These are phyloP conservation scores for Phytopythium oedochilum DNA, from an alignment of 352 stramenopile species.

Conservation along the genomic window DNA sequence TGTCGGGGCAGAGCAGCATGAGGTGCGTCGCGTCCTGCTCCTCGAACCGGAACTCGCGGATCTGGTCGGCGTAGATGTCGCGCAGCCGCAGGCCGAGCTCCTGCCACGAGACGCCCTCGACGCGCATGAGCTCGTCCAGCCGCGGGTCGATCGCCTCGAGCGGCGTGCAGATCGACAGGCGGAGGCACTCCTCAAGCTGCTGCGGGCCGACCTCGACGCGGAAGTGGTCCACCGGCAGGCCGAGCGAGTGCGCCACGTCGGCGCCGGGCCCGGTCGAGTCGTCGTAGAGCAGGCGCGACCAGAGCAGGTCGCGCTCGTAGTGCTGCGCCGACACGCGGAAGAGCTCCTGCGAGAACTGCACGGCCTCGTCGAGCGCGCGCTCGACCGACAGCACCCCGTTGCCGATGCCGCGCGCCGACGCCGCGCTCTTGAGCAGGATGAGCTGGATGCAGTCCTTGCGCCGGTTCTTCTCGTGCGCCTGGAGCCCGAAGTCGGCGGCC, in stretches of 20 bases:
- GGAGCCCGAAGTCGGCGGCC: constrained; percentile 19
- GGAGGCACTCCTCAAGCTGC: constrained; percentile 81
- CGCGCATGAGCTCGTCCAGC: constrained; percentile 56
- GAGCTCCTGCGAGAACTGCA: constrained; percentile 73
- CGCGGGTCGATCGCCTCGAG: constrained; percentile 74
- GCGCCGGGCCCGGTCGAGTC: constrained; percentile 41
- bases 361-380: constrained; percentile 63
- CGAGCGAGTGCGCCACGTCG: constrained; percentile 48
- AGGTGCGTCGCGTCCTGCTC: constrained; percentile 69
- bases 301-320: constrained; percentile 84
- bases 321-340: constrained; percentile 75
- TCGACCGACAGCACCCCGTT: constrained; percentile 55
- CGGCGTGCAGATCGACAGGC: constrained; percentile 74
- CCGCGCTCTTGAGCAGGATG: constrained; percentile 49
- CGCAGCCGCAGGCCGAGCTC: constrained; percentile 71
- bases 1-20: constrained; percentile 73
- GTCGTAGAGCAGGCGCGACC: constrained; percentile 77
- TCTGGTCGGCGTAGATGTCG: constrained; percentile 69
- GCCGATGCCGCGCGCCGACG: constrained; percentile 28
- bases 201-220: constrained; percentile 70
- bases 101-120: constrained; percentile 72
- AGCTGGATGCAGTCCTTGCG: constrained; percentile 70
- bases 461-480: constrained; percentile 34
- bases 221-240: constrained; percentile 55
- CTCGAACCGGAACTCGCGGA: constrained; percentile 87